These are phyloP conservation scores for Lachnellula cervina DNA, from an alignment of 2,329 filamentous ascomycete species.

Conservation along the genomic window DNA sequence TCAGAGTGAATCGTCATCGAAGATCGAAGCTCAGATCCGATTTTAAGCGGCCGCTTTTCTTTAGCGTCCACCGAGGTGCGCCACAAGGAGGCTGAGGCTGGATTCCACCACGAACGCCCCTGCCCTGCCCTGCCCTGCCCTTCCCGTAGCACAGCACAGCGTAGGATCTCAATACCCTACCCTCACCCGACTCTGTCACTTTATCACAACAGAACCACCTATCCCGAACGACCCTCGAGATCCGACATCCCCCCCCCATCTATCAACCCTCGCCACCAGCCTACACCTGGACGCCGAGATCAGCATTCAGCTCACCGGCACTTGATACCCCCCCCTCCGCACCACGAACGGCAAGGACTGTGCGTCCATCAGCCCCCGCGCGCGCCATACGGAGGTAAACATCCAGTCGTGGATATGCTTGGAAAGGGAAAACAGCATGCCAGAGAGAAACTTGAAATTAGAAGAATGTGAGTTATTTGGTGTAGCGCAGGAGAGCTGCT, in stretches of 20 bases:
- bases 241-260: not conserved
- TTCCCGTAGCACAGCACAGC: too few relatives aligned
- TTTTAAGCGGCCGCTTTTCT: too few relatives aligned
- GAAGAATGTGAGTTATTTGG: constrained; percentile 67
- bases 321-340: not conserved
- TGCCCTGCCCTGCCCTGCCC: too few relatives aligned
- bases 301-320: not conserved
- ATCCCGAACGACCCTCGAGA: too few relatives aligned
- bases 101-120: too few relatives aligned
- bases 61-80: too few relatives aligned
- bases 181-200: too few relatives aligned
- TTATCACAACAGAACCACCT: too few relatives aligned
- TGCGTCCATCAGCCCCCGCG: constrained; percentile 7
- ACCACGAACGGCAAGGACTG: constrained; percentile 2
- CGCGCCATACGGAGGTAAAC: constrained; percentile 3
- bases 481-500: not conserved
- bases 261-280: not conserved
- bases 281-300: not conserved
- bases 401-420: constrained; percentile 52
- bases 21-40: too few relatives aligned
- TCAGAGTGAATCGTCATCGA: too few relatives aligned
- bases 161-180: too few relatives aligned
- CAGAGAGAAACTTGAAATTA: constrained; percentile 74
- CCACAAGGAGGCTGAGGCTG: too few relatives aligned
- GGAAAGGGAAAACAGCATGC: constrained; percentile 59